These are phyloP conservation scores for Alternaria longipes DNA, from an alignment of 2,329 filamentous ascomycete species.

Conservation along the genomic window DNA sequence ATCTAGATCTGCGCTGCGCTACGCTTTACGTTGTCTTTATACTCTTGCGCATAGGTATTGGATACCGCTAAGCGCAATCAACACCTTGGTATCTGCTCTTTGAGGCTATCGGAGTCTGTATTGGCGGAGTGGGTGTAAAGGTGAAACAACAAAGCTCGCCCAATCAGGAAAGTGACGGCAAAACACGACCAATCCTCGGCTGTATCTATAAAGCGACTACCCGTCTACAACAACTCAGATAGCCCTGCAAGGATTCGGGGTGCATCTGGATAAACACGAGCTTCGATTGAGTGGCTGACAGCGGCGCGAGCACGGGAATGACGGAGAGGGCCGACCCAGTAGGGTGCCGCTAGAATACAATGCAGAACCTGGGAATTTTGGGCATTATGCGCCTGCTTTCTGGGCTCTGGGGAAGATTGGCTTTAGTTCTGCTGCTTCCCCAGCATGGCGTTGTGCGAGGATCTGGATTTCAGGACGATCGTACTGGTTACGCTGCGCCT, in stretches of 20 bases:
- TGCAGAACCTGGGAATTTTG: slow-evolving; percentile 5
- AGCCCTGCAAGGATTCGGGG: background rate
- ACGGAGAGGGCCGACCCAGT: slow-evolving; percentile 12
- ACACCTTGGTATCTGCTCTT: slow-evolving; percentile 4
- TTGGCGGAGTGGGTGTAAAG: slow-evolving; percentile 12
- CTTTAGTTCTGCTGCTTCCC: slow-evolving; percentile 16
- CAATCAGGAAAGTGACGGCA: slow-evolving; percentile 25
- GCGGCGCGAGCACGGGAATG: slow-evolving; percentile 17
- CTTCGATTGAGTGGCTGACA: slow-evolving; percentile 17
- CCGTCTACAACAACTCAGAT: background rate
- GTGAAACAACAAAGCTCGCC: slow-evolving; percentile 15
- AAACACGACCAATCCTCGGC: slow-evolving; percentile 7
- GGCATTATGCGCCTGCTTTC: slow-evolving; percentile 13
- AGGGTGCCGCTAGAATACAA: slow-evolving; percentile 6
- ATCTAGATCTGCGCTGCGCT: slow-evolving; percentile 5
- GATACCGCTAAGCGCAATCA: background rate
- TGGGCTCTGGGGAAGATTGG: slow-evolving; percentile 10
- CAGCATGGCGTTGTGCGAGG: background rate
- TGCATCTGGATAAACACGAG: background rate
- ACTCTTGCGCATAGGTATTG: background rate
- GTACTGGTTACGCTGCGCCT: slow-evolving; percentile 5
- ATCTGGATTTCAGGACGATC: background rate
- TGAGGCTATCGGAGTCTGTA: slow-evolving; percentile 4
- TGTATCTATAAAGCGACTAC: slow-evolving; percentile 1
- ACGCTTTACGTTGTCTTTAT: slow-evolving; percentile 1